Conservation (phyloP, 345 rosid species). For the Ricinus communis region DNA sequence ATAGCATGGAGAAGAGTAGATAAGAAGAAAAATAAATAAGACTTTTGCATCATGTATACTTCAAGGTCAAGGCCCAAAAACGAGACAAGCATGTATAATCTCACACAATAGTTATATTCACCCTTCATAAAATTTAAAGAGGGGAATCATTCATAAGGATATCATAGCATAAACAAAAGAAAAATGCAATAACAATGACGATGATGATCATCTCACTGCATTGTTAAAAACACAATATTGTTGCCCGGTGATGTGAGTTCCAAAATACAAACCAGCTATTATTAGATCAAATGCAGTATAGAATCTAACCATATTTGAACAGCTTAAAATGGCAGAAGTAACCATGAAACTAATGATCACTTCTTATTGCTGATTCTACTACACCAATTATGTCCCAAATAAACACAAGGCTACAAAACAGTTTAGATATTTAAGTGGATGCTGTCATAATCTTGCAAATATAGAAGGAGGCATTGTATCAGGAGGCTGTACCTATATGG, state of each 20-base stretch:
- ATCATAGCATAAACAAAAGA: not conserved
- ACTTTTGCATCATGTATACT: too few relatives aligned
- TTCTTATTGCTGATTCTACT: not conserved
- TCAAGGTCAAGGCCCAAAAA: not conserved
- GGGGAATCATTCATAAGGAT: not conserved
- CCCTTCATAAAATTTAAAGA: too few relatives aligned
- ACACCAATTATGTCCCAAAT: not conserved
- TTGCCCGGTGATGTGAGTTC: not conserved
- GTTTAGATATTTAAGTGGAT: not conserved
- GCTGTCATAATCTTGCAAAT: not conserved
- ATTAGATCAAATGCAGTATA: not conserved
- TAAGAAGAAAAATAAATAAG: not conserved
- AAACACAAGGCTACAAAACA: not conserved
- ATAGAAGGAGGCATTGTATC: not conserved
- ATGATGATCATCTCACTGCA: not conserved
- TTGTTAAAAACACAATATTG: not conserved
- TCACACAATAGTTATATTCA: not conserved
- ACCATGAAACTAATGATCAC: not conserved
- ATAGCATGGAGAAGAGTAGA: not conserved
- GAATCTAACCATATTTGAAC: not conserved
- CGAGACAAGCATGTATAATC: not conserved
- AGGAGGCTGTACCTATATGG: slow-evolving; percentile 69
- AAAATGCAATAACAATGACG: not conserved
- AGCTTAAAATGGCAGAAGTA: not conserved
- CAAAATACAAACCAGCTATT: not conserved